These are phyloP conservation scores for Aspergillus thermomutatus DNA, from an alignment of 2,329 filamentous ascomycete genomes.

Conservation along the genomic window DNA sequence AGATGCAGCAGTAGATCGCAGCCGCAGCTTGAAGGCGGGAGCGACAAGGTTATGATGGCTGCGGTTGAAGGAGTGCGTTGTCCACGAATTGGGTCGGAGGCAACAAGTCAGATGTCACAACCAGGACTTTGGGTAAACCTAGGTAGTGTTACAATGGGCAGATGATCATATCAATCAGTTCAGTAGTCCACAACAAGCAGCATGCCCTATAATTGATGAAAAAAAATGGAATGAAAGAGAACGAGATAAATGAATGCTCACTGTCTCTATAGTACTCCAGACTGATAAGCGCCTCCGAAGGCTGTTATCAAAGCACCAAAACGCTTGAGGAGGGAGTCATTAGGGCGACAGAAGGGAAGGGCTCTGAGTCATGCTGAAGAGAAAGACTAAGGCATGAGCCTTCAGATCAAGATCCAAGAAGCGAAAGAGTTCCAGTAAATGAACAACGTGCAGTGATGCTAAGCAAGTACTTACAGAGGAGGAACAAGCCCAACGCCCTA, in stretches of 20 bases:
- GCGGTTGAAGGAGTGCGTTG: background rate
- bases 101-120: background rate
- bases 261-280: slow-evolving; percentile 4
- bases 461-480: slow-evolving; percentile 1
- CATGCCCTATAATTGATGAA: background rate
- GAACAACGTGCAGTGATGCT: background rate
- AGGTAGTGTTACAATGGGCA: slow-evolving; percentile 3
- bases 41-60: background rate
- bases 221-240: background rate
- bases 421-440: slow-evolving; percentile 4
- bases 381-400: slow-evolving; percentile 2
- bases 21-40: background rate
- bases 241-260: slow-evolving; percentile 2
- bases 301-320: slow-evolving; percentile 1
- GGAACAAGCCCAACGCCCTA: background rate
- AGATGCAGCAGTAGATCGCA: background rate
- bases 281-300: slow-evolving; percentile 1
- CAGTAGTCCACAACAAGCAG: background rate
- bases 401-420: background rate
- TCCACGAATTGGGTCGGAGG: background rate
- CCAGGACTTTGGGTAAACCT: background rate
- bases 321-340: slow-evolving; percentile 3
- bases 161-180: slow-evolving; percentile 12
- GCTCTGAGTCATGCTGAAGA: slow-evolving; percentile 10
- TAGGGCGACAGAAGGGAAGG: slow-evolving; percentile 5